Conservation (phyloP, 176 grass and related monocot genomes). For the Tillandsia fasciculata region DNA sequence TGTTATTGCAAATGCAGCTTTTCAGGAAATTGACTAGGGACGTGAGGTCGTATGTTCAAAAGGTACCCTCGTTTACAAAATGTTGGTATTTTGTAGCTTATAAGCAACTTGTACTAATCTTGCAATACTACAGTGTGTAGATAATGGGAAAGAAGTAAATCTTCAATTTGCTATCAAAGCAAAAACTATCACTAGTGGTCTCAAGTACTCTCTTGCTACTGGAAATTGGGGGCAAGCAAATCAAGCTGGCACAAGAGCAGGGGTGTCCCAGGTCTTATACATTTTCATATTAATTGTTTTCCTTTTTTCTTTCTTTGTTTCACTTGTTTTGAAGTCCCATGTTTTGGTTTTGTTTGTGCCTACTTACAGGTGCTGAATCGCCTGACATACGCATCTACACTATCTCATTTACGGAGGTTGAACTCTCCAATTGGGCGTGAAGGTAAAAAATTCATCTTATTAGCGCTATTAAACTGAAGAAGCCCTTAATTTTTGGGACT, state of each 20-base stretch:
- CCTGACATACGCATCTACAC: conserved; percentile 90
- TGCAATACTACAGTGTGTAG: conserved; percentile 62
- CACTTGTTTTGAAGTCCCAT: not conserved
- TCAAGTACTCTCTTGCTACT: conserved; percentile 86
- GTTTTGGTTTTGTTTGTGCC: conserved; percentile 9
- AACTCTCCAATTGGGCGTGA: conserved; percentile 98
- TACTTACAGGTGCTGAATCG: conserved; percentile 85
- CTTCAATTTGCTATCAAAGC: conserved; percentile 99
- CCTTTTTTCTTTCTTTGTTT: not conserved
- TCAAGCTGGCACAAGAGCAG: conserved; percentile 86
- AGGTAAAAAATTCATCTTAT: conserved; percentile 39
- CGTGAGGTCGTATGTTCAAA: conserved; percentile 97
- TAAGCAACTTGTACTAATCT: conserved; percentile 21
- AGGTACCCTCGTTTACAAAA: conserved; percentile 44
- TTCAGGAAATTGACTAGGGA: conserved; percentile 98
- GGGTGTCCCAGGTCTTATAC: conserved; percentile 77
- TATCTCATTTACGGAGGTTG: conserved; percentile 92
- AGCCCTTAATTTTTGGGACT: not conserved
- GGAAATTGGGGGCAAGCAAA: conserved; percentile 90
- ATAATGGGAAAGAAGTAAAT: conserved; percentile 98
- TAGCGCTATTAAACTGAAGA: not conserved
- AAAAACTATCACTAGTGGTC: conserved; percentile 84
- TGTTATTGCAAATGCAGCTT: conserved; percentile 45
- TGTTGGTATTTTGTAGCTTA: conserved; percentile 11
- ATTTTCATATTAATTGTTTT: conserved; percentile 10